Evolutionary conservation across 208 protist species (phyloP).

Genomic region (Wallacemonas sp.): DNA sequence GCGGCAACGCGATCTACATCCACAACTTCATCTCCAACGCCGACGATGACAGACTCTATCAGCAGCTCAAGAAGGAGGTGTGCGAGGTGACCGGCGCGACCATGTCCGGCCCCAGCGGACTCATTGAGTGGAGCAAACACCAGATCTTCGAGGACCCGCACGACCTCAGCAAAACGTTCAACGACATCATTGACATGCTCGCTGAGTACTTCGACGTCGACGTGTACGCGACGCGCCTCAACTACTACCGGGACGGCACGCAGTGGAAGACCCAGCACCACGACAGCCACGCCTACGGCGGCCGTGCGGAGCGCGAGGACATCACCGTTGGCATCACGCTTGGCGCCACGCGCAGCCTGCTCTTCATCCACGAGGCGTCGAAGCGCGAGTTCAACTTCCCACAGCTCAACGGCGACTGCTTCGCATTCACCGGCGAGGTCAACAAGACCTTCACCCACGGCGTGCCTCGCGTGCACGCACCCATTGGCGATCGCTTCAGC

Average conservation of each 20-base stretch:
- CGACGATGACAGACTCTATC: conserved; percentile 62
- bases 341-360: conserved; percentile 74
- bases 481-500: conserved; percentile 80
- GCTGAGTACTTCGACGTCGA: conserved; percentile 90
- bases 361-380: conserved; percentile 89
- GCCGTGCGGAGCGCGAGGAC: conserved; percentile 71
- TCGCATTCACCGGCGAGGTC: conserved; percentile 90
- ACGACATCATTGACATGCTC: conserved; percentile 85
- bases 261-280: conserved; percentile 95
- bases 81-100: conserved; percentile 57
- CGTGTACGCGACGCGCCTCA: conserved; percentile 89
- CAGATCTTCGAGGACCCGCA: conserved; percentile 91
- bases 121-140: conserved; percentile 93
- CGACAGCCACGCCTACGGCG: conserved; percentile 92
- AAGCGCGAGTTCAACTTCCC: conserved; percentile 89
- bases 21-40: conserved; percentile 75
- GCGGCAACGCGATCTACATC: conserved; percentile 88
- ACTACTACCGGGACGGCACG: conserved; percentile 90
- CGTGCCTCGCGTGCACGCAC: conserved; percentile 74
- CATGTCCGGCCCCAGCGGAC: conserved; percentile 46
- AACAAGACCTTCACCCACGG: conserved; percentile 91
- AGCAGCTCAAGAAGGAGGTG: conserved; percentile 70
- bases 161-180: conserved; percentile 82
- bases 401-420: conserved; percentile 92
- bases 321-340: conserved; percentile 92